Base-by-base conservation (phyloP, 1,139 yeast genomes). In the Nakaseomyces bracarensis region DNA sequence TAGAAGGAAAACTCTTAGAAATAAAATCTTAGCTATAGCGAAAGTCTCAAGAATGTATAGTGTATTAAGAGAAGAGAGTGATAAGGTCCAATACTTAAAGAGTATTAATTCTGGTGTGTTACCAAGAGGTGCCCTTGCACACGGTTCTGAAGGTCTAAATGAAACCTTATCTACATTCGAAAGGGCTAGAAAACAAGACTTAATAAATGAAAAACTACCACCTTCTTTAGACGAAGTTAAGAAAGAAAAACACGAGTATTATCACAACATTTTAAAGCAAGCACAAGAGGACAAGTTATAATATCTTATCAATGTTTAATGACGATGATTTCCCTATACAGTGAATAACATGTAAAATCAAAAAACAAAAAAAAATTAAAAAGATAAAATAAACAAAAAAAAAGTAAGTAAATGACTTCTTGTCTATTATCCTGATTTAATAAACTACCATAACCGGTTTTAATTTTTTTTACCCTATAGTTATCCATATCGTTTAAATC, bases 21-120 rank as follows among this genome's bases (percentile, higher is more conserved):
- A 85, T 65, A 91, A 91, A 68, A 84, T 91, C 45, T 68, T 91
- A 55, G 97, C 98, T 18, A 91, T 91, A 65, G 97, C 97, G 25
- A 75, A 95, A 49, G 84, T 91, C 47, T 83, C 96, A 18, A 74
- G 97, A 47, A 87, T 91, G 96, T 91, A 84, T 65, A 83, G 81
- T 53, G 82, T 89, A 6, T 69, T 91, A 53, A 74, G 97, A 53
- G 87, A 86, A 58, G 96, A 91, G 60, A 77, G 91, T 39, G 97
- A 86, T 61, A 81, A 79, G 51, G 95, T 91, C 38, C 80, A 82
- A 44, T 87, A 79, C 56, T 71, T 91, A 58, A 85, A 86, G 64
- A 71, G 74, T 23, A 72, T 79, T 50, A 72, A 82, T 49, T 79
- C 80, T 27, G 80, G 87, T 28, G 76, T 67, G 16, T 68, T 91